Percentiles rank a stretch among this genome's conserved stretches.
phyloP scores from a whole-genome alignment of 306 rosid species.

The Erythrophleum fordii region DNA sequence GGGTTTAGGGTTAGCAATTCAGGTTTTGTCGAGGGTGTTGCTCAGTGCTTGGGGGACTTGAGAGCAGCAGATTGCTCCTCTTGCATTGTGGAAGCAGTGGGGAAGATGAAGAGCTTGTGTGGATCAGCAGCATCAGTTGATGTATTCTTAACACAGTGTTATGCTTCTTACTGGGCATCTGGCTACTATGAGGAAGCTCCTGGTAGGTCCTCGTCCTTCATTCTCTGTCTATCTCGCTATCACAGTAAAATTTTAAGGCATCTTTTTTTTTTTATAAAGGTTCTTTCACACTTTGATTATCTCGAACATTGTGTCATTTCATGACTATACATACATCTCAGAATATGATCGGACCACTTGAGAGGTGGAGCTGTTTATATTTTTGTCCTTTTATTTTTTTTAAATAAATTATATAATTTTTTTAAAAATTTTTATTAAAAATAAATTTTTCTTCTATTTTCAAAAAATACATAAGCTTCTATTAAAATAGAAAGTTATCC shows the following conservation, averaged over 20 bases:
- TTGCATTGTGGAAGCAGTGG: constrained; percentile 74
- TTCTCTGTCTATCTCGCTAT: neutral
- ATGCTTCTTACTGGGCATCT: constrained; percentile 89
- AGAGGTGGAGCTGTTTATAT: too few species aligned
- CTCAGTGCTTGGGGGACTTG: constrained; percentile 83
- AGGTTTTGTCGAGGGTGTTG: constrained; percentile 74
- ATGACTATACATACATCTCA: neutral
- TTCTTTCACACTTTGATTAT: too few species aligned
- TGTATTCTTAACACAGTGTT: constrained; percentile 88
- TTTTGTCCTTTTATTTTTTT: too few species aligned
- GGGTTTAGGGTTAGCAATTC: constrained; percentile 85
- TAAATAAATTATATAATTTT: too few species aligned
- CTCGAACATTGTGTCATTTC: neutral
- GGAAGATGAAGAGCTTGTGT: constrained; percentile 76
- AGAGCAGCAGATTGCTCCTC: constrained; percentile 68
- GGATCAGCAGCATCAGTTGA: constrained; percentile 93
- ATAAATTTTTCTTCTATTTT: too few species aligned
- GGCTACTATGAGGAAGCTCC: constrained; percentile 70
- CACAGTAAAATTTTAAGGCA: neutral
- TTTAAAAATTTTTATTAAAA: too few species aligned
- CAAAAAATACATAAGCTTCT: too few species aligned
- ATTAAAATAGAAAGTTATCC: too few species aligned
- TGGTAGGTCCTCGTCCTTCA: constrained; percentile 44
- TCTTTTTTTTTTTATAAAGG: neutral
- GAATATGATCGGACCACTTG: too few species aligned